phyloP scores from a whole-genome alignment of 805 yeast species.

The Saccharomycopsis sp. region DNA sequence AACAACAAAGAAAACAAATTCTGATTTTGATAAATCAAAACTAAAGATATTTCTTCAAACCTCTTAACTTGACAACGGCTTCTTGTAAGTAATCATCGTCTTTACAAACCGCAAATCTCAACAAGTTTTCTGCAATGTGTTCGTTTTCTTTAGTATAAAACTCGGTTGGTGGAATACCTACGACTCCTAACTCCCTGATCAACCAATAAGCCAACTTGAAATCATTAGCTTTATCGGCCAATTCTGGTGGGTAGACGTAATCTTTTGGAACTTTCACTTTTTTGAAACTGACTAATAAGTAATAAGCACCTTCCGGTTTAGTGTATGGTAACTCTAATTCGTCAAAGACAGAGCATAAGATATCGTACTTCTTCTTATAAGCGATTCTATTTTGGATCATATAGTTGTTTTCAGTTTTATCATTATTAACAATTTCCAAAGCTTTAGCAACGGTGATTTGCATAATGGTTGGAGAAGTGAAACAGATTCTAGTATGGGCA shows the following conservation, averaged over 20 bases:
- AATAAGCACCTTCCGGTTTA: constrained; percentile 87
- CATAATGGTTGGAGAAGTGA: constrained; percentile 80
- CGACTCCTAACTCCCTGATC: constrained; percentile 86
- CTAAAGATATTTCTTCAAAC: constrained; percentile 44
- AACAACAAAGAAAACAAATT: too few relatives aligned
- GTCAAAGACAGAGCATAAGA: constrained; percentile 70
- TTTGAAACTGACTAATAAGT: constrained; percentile 77
- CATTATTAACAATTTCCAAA: constrained; percentile 27
- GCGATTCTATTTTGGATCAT: constrained; percentile 58
- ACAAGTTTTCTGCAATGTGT: constrained; percentile 66
- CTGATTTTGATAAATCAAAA: too few relatives aligned
- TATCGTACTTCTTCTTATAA: constrained; percentile 62
- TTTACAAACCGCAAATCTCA: constrained; percentile 95
- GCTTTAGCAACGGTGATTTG: constrained; percentile 90
- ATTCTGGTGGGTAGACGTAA: constrained; percentile 61
- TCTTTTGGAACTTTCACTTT: constrained; percentile 71
- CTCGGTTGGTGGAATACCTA: constrained; percentile 96
- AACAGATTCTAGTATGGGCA: constrained; percentile 93
- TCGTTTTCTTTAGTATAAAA: constrained; percentile 68
- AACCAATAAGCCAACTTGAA: constrained; percentile 89
- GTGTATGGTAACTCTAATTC: constrained; percentile 86
- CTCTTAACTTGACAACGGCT: constrained; percentile 68
- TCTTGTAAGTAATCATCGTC: constrained; percentile 71
- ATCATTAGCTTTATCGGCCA: constrained; percentile 64
- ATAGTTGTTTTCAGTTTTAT: constrained; percentile 53